Conservation (phyloP, 2,329 filamentous ascomycete genomes). For the Cladorrhinum sp. region DNA sequence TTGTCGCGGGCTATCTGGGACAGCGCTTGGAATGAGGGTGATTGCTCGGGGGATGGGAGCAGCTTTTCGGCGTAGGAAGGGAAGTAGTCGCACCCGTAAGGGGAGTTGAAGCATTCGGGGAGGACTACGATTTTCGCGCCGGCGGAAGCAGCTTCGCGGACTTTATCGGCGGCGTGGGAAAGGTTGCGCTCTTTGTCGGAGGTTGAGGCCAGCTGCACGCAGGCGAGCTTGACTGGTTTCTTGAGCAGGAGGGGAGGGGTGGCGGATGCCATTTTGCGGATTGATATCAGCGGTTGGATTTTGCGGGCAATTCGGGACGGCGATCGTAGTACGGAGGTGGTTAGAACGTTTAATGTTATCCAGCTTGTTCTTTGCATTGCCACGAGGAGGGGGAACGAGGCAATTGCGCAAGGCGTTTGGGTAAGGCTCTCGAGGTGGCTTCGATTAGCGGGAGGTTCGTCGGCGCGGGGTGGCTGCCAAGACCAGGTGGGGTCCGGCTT, state of each 20-base stretch:
- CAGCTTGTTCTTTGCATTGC: conserved; percentile 21
- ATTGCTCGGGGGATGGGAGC: conserved; percentile 70
- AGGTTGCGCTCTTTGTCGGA: conserved; percentile 86
- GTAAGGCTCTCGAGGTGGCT: background rate
- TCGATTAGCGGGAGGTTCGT: conserved; percentile 3
- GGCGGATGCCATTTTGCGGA: conserved; percentile 35
- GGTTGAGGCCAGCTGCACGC: conserved; percentile 77
- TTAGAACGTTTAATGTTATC: conserved; percentile 20
- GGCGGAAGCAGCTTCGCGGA: conserved; percentile 70
- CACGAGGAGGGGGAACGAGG: background rate
- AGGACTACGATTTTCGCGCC: conserved; percentile 88
- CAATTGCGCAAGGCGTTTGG: background rate
- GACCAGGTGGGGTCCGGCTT: conserved; percentile 10
- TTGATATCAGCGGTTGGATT: conserved; percentile 6
- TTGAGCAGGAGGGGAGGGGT: conserved; percentile 54
- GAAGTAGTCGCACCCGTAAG: conserved; percentile 89
- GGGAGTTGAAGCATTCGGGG: conserved; percentile 98
- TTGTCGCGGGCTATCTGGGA: conserved; percentile 75
- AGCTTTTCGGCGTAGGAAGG: conserved; percentile 88
- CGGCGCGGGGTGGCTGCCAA: conserved; percentile 15
- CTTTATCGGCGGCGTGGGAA: conserved; percentile 72
- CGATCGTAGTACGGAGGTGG: conserved; percentile 7
- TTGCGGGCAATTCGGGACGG: background rate
- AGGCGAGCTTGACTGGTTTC: conserved; percentile 73
- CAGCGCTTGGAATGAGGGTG: conserved; percentile 83